phyloP scores from a whole-genome alignment of 164 flowering plant genomes.

The Stephania yunnanensis region DNA sequence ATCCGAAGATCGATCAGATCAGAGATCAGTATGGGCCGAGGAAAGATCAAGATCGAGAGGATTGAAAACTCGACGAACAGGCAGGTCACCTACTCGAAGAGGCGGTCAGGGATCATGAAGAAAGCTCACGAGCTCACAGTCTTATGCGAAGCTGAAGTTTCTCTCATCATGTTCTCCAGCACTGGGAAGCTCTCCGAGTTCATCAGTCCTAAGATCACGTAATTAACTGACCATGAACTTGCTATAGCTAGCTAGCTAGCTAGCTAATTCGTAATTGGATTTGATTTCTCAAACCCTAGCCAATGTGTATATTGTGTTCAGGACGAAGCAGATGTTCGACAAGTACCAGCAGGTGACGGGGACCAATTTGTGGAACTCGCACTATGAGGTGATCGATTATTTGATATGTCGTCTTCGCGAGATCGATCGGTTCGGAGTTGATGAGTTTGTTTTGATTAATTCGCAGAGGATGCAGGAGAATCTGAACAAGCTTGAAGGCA shows the following conservation, averaged over 20 bases:
- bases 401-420: not conserved
- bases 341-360: conserved; percentile 21
- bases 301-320: not conserved
- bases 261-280: no score
- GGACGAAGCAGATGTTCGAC: conserved; percentile 25
- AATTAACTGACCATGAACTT: no score
- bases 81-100: conserved; percentile 70
- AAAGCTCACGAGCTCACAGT: conserved; percentile 66
- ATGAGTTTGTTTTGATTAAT: not conserved
- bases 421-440: not conserved
- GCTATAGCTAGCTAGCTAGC: no score
- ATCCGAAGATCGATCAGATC: not conserved
- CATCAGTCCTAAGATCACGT: conserved; percentile 38
- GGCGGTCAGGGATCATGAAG: conserved; percentile 63
- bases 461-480: conserved; percentile 29
- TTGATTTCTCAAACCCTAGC: no score
- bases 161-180: conserved; percentile 51
- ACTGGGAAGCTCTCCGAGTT: conserved; percentile 41
- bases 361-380: conserved; percentile 25
- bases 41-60: conserved; percentile 64
- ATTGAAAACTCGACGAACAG: conserved; percentile 63
- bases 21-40: conserved; percentile 51
- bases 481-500: conserved; percentile 25
- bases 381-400: conserved; percentile 22
- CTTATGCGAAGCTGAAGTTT: conserved; percentile 66